Evolutionary conservation across 345 rosid genomes (phyloP).

Genomic region (Heritiera fomes): DNA sequence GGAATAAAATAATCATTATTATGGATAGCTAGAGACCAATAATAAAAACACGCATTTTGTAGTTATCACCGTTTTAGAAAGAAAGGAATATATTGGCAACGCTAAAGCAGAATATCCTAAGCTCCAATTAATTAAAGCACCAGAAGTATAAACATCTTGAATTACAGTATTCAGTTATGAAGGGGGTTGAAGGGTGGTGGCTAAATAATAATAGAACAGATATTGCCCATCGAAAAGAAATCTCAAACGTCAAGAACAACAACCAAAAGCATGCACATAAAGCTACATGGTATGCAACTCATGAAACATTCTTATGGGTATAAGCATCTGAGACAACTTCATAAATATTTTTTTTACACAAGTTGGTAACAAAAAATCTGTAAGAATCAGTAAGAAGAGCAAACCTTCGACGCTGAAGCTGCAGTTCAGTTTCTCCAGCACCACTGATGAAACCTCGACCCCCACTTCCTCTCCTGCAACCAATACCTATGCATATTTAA

Average conservation of each 20-base stretch:
- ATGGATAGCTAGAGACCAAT: neutral
- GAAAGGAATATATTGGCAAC: neutral
- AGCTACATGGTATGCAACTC: neutral
- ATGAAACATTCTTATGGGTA: neutral
- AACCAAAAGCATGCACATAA: neutral
- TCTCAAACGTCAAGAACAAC: slow-evolving; percentile 1
- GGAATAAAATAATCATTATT: neutral
- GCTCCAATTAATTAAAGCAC: neutral
- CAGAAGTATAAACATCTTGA: slow-evolving; percentile 4
- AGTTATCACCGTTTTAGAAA: neutral
- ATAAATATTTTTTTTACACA: neutral
- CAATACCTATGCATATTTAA: slow-evolving; percentile 15
- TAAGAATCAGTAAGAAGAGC: slow-evolving; percentile 19
- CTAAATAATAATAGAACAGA: neutral
- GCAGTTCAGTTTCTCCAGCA: slow-evolving; percentile 99
- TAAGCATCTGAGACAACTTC: neutral
- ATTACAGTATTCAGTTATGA: neutral
- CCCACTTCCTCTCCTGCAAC: slow-evolving; percentile 91
- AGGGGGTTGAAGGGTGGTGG: neutral
- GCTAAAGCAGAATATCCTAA: neutral
- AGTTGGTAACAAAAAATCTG: neutral
- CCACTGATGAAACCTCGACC: slow-evolving; percentile 91
- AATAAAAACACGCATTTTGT: neutral
- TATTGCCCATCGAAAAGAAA: neutral
- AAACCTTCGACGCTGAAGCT: slow-evolving; percentile 91